Conservation (phyloP, 2,329 filamentous ascomycete genomes). For the Dichotomopilus funicola region DNA sequence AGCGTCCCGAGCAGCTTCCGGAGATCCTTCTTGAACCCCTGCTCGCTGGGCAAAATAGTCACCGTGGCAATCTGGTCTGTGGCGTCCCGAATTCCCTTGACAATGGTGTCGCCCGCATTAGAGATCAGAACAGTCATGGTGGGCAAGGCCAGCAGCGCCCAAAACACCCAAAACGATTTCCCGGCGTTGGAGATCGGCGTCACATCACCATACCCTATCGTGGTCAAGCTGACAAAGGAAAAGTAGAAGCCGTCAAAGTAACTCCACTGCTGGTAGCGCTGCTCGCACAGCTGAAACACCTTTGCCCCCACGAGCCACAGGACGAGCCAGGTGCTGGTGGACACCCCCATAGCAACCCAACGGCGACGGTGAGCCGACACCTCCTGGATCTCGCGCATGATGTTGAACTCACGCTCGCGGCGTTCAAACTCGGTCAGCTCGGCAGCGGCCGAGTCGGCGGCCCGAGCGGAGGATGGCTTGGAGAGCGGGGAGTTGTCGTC, state of each 20-base stretch:
- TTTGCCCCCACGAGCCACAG: slow-evolving; percentile 77
- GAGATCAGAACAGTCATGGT: slow-evolving; percentile 83
- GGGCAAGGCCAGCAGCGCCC: slow-evolving; percentile 78
- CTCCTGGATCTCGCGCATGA: slow-evolving; percentile 76
- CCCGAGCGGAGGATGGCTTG: slow-evolving; percentile 10
- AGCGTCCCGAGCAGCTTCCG: slow-evolving; percentile 38
- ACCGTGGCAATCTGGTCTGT: slow-evolving; percentile 52
- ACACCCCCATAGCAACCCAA: slow-evolving; percentile 68
- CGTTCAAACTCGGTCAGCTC: slow-evolving; percentile 47
- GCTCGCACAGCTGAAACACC: slow-evolving; percentile 57
- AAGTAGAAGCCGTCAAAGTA: slow-evolving; percentile 86
- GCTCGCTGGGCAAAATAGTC: slow-evolving; percentile 55
- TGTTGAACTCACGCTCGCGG: slow-evolving; percentile 63
- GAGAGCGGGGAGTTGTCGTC: slow-evolving; percentile 15
- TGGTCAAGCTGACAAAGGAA: slow-evolving; percentile 73
- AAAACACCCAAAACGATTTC: slow-evolving; percentile 86
- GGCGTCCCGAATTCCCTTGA: slow-evolving; percentile 52
- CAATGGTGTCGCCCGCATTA: slow-evolving; percentile 77
- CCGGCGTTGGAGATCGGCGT: slow-evolving; percentile 71
- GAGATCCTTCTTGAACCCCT: slow-evolving; percentile 39
- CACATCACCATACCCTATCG: slow-evolving; percentile 80
- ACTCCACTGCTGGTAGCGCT: slow-evolving; percentile 51
- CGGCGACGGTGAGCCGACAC: slow-evolving; percentile 58
- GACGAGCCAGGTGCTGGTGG: slow-evolving; percentile 59
- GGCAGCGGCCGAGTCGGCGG: slow-evolving; percentile 9